phyloP scores from a whole-genome alignment of 306 rosid species.

The Dalbergia oliveri region DNA sequence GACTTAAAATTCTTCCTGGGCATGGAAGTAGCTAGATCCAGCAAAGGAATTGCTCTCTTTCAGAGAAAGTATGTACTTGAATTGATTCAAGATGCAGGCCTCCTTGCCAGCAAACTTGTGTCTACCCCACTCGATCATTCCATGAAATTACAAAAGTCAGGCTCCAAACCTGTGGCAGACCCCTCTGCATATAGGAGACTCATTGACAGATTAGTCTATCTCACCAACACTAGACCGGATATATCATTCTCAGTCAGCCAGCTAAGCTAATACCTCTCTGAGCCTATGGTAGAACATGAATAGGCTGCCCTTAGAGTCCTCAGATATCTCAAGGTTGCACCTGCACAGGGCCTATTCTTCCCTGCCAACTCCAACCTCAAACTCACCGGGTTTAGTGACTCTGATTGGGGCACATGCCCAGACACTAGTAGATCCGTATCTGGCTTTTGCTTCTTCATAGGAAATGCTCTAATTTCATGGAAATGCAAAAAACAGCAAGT shows the following conservation, averaged over 20 bases:
- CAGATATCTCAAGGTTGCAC: no score
- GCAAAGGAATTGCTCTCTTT: neutral
- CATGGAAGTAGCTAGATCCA: neutral
- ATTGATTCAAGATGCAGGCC: neutral
- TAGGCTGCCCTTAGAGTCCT: no score
- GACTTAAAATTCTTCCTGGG: neutral
- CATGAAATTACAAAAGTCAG: no score
- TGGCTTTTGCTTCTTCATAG: neutral
- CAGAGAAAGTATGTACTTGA: neutral
- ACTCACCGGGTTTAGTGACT: neutral
- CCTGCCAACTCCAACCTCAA: neutral
- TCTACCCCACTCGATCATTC: neutral
- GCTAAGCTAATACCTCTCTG: neutral
- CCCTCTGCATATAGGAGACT: neutral
- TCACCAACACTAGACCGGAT: no score
- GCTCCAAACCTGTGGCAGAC: accelerated
- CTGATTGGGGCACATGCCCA: neutral
- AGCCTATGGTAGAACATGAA: no score
- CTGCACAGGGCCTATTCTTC: no score
- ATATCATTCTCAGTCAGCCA: neutral
- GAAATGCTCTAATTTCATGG: neutral
- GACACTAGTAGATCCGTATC: neutral
- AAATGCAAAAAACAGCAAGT: neutral
- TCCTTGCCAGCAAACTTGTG: neutral
- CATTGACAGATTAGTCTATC: neutral